A percentile compares a stretch with the other conserved stretches of the same genome.
These are phyloP conservation scores for Stephania yunnanensis DNA, from an alignment of 164 flowering plant species.

Conservation along the genomic window DNA sequence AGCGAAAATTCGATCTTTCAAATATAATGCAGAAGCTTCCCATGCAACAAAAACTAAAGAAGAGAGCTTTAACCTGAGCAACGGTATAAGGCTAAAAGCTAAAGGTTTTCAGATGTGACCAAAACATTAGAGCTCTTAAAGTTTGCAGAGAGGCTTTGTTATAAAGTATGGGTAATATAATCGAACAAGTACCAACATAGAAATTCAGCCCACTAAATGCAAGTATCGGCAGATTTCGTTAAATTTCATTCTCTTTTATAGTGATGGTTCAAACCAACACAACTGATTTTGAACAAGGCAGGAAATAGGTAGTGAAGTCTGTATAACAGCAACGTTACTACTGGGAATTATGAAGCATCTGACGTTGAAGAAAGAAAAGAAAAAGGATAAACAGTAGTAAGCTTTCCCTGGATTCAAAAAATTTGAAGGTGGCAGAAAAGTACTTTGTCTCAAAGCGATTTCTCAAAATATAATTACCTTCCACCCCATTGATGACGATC, in stretches of 20 bases:
- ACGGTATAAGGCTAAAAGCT: neutral
- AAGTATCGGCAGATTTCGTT: neutral
- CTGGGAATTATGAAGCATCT: neutral
- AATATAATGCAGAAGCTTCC: neutral
- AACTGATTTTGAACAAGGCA: neutral
- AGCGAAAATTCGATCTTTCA: neutral
- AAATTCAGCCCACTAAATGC: no score
- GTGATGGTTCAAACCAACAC: neutral
- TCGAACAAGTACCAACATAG: no score
- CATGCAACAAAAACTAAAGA: neutral
- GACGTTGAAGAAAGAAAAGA: neutral
- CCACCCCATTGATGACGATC: slow-evolving; percentile 47
- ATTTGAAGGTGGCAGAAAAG: neutral
- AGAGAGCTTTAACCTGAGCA: neutral
- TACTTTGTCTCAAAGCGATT: neutral
- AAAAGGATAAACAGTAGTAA: neutral
- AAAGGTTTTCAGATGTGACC: neutral
- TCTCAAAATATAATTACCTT: slow-evolving; percentile 35
- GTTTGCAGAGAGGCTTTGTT: no score
- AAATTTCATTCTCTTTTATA: neutral
- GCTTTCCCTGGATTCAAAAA: neutral
- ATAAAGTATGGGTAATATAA: no score
- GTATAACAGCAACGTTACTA: neutral
- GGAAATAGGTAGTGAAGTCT: neutral
- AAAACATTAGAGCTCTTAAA: neutral